These are phyloP conservation scores for Suillus americanus DNA, from an alignment of 768 basidiomycete species.

Conservation along the genomic window DNA sequence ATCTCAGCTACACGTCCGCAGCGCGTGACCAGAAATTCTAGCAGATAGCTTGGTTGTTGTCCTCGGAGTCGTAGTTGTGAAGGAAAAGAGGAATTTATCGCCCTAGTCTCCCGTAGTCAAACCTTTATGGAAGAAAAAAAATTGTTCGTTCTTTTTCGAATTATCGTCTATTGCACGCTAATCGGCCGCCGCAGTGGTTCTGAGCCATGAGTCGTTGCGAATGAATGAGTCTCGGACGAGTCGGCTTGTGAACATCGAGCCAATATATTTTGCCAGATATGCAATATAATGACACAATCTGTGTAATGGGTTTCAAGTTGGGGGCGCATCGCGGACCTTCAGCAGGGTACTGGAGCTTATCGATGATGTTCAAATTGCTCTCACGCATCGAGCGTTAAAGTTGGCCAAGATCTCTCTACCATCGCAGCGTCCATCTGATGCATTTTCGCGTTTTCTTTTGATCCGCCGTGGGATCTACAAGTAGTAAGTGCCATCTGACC, in stretches of 20 bases:
- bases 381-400: not conserved
- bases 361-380: not conserved
- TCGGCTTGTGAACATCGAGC: not conserved
- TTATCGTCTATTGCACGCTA: not conserved
- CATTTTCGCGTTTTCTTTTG: not conserved
- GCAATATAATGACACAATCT: not conserved
- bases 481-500: not conserved
- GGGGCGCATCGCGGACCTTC: not conserved
- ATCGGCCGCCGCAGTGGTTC: not conserved
- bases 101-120: not conserved
- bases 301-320: not conserved
- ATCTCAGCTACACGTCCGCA: not conserved
- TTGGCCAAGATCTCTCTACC: not conserved
- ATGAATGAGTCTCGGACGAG: not conserved
- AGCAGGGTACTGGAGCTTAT: not conserved
- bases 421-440: not conserved
- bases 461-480: not conserved
- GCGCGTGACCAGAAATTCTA: not conserved
- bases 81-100: not conserved
- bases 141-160: not conserved
- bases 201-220: not conserved
- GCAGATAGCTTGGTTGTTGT: not conserved
- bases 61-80: not conserved
- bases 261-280: not conserved
- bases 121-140: not conserved